A percentile compares a stretch with the other conserved stretches of the same genome.
These are phyloP conservation scores for Thermothelomyces thermophilus DNA, from an alignment of 2,329 filamentous ascomycete species.

Conservation along the genomic window DNA sequence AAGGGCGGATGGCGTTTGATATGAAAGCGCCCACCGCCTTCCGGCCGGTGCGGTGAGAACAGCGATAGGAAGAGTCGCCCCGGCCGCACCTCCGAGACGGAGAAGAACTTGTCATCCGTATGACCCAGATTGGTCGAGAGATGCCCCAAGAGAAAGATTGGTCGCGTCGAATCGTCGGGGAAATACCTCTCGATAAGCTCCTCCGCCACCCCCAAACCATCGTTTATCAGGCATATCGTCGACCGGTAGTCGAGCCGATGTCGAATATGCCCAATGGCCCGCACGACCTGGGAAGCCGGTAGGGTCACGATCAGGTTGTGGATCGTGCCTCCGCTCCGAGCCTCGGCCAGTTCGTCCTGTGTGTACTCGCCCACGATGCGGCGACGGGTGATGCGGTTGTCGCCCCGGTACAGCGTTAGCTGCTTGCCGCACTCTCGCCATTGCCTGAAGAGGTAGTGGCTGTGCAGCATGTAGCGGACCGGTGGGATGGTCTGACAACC, in stretches of 20 bases:
- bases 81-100: constrained; percentile 32
- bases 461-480: constrained; percentile 27
- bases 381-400: constrained; percentile 10
- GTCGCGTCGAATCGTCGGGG: constrained; percentile 55
- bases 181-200: constrained; percentile 67
- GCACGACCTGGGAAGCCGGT: constrained; percentile 24
- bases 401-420: constrained; percentile 21
- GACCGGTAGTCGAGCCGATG: constrained; percentile 31
- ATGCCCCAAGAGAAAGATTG: constrained; percentile 69
- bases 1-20: constrained; percentile 21
- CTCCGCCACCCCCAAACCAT: constrained; percentile 72
- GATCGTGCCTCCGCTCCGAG: constrained; percentile 8
- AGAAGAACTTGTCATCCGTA: constrained; percentile 32
- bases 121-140: constrained; percentile 43
- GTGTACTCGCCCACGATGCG: constrained; percentile 25
- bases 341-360: not conserved
- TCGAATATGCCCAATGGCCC: constrained; percentile 23
- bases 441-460: constrained; percentile 19
- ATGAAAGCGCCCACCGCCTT: not conserved
- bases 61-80: constrained; percentile 33
- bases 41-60: not conserved
- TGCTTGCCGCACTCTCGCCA: constrained; percentile 22
- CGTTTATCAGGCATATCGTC: constrained; percentile 31
- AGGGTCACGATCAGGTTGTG: constrained; percentile 30
- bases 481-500: constrained; percentile 26